phyloP scores from a whole-genome alignment of 2,329 filamentous ascomycete genomes.

The Dactylonectria estremocensis region DNA sequence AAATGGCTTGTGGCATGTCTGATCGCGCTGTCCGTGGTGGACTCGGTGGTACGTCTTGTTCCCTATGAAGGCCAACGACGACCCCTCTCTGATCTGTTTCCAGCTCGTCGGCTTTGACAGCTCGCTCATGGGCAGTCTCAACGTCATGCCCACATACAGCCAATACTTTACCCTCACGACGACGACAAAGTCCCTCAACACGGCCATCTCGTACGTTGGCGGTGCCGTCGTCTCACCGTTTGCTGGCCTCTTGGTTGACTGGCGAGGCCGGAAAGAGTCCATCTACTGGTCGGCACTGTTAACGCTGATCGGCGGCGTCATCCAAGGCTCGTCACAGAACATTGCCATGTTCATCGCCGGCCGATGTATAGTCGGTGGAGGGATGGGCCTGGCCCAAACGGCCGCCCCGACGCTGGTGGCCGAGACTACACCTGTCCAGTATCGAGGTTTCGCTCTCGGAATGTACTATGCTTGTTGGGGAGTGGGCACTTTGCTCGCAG shows the following conservation, averaged over 20 bases:
- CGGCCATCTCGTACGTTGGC: slow-evolving; percentile 21
- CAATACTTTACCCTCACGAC: slow-evolving; percentile 30
- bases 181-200: slow-evolving; percentile 29
- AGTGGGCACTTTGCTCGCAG: slow-evolving; percentile 27
- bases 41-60: slow-evolving; percentile 21
- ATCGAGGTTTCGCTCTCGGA: slow-evolving; percentile 24
- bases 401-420: slow-evolving; percentile 25
- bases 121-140: slow-evolving; percentile 25
- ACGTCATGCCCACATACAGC: slow-evolving; percentile 28
- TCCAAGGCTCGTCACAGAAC: slow-evolving; percentile 16
- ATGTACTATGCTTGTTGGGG: slow-evolving; percentile 29
- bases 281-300: slow-evolving; percentile 12
- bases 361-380: slow-evolving; percentile 16
- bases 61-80: neutral
- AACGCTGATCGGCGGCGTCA: slow-evolving; percentile 23
- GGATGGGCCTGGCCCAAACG: slow-evolving; percentile 27
- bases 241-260: slow-evolving; percentile 39
- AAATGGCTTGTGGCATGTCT: slow-evolving; percentile 27
- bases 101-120: slow-evolving; percentile 27
- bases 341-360: slow-evolving; percentile 30
- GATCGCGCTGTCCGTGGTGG: slow-evolving; percentile 22
- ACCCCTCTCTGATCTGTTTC: slow-evolving; percentile 9
- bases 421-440: slow-evolving; percentile 22
- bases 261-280: slow-evolving; percentile 14
- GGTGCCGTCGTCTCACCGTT: slow-evolving; percentile 20